Evolutionary conservation across 176 grass and related monocot genomes (phyloP).

Genomic region (Secale cereale): DNA sequence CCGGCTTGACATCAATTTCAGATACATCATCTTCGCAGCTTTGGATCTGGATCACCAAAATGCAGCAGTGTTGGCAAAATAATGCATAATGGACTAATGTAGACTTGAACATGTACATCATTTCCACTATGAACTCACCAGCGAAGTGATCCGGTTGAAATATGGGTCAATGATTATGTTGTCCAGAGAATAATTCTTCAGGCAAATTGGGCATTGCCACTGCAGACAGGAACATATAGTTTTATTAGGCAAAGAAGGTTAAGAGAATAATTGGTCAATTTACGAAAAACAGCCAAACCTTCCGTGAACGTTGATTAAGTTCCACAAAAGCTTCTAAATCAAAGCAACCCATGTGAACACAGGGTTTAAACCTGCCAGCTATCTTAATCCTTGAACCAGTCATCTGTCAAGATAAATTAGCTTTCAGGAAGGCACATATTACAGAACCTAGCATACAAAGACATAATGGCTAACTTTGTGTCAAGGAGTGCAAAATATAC

Average conservation of each 20-base stretch:
- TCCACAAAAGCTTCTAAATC: slow-evolving; percentile 96
- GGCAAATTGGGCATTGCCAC: slow-evolving; percentile 97
- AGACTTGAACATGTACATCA: neutral
- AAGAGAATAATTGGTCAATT: neutral
- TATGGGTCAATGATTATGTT: slow-evolving; percentile 90
- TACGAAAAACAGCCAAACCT: slow-evolving; percentile 48
- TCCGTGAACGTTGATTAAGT: slow-evolving; percentile 76
- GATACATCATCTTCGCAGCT: slow-evolving; percentile 58
- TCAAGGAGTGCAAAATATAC: neutral
- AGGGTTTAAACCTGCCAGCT: slow-evolving; percentile 90
- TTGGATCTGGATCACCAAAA: slow-evolving; percentile 59
- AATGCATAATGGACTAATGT: slow-evolving; percentile 1
- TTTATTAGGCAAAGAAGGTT: neutral
- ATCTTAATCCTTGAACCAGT: slow-evolving; percentile 80
- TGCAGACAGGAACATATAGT: slow-evolving; percentile 38
- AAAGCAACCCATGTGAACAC: slow-evolving; percentile 92
- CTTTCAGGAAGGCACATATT: slow-evolving; percentile 15
- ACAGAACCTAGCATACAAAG: slow-evolving; percentile 5
- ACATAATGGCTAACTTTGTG: neutral
- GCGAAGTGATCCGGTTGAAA: slow-evolving; percentile 81
- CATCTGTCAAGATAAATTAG: slow-evolving; percentile 57
- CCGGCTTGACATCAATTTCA: slow-evolving; percentile 80
- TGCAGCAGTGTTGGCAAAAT: slow-evolving; percentile 30
- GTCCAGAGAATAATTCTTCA: slow-evolving; percentile 81
- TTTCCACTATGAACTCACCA: slow-evolving; percentile 58